Conservation (phyloP, 345 rosid species). For the Erysimum cheiranthoides region DNA sequence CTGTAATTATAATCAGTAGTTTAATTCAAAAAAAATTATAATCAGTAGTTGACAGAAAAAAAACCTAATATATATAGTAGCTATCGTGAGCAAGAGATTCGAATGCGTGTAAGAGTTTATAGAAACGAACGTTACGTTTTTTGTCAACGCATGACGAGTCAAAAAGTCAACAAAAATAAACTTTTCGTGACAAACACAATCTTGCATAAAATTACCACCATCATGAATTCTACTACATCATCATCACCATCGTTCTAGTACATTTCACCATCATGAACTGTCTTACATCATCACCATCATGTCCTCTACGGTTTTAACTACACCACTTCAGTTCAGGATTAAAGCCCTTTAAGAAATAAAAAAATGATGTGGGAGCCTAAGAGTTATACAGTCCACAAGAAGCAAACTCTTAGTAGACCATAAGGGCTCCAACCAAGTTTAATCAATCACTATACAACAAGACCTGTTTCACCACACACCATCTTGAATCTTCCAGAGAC, state of each 20-base stretch:
- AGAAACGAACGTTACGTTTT: too few relatives aligned
- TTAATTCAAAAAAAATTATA: too few relatives aligned
- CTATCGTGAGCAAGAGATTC: too few relatives aligned
- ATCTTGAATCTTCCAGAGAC: background rate
- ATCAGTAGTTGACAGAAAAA: too few relatives aligned
- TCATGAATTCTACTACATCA: background rate
- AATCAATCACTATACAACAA: conserved; percentile 23
- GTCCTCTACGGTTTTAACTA: background rate
- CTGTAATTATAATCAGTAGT: too few relatives aligned
- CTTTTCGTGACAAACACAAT: background rate
- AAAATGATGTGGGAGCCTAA: conserved; percentile 1
- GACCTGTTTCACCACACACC: conserved; percentile 10
- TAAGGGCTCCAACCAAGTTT: conserved; percentile 12
- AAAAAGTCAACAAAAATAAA: conserved; percentile 4
- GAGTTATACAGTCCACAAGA: conserved; percentile 10
- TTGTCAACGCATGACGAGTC: background rate
- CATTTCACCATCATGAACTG: background rate
- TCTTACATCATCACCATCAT: background rate
- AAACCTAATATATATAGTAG: too few relatives aligned
- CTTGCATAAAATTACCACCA: background rate
- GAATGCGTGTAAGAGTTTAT: too few relatives aligned
- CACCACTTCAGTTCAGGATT: background rate
- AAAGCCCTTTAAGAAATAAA: background rate
- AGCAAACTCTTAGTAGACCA: conserved; percentile 10
- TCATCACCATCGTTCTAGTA: background rate